phyloP scores from a whole-genome alignment of 2,329 filamentous ascomycete species.

The Didymella glomerata region DNA sequence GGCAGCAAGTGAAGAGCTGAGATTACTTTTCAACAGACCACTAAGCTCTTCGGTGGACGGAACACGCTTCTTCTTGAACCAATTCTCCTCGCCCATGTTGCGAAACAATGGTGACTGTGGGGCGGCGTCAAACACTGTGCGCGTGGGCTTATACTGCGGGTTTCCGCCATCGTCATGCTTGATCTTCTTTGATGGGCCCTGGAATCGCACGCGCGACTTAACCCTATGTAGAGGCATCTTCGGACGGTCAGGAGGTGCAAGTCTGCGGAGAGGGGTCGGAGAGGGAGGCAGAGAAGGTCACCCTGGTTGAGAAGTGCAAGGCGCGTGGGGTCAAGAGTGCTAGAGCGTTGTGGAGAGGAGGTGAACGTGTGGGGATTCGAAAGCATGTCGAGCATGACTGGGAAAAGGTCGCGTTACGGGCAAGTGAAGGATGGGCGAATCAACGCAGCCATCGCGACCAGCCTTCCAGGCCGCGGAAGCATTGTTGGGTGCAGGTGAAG shows the following conservation, averaged over 20 bases:
- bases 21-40: slow-evolving; percentile 1
- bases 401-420: neutral
- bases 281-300: neutral
- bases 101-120: neutral
- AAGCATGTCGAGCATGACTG: neutral
- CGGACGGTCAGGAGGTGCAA: neutral
- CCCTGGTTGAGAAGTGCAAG: neutral
- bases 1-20: slow-evolving; percentile 5
- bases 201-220: slow-evolving; percentile 4
- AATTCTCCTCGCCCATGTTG: neutral
- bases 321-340: neutral
- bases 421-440: slow-evolving; percentile 7
- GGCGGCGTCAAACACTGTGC: neutral
- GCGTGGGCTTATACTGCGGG: neutral
- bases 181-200: neutral
- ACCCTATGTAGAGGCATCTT: slow-evolving; percentile 2
- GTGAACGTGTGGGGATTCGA: neutral
- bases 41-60: slow-evolving; percentile 5
- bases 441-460: slow-evolving; percentile 2
- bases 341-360: neutral
- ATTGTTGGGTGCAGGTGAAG: neutral
- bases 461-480: neutral
- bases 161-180: neutral
- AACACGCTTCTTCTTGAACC: slow-evolving; percentile 15
- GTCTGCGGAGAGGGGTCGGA: neutral